Evolutionary conservation across 1,284 basidiomycete genomes (phyloP).

Genomic region (Ustilago esculenta): DNA sequence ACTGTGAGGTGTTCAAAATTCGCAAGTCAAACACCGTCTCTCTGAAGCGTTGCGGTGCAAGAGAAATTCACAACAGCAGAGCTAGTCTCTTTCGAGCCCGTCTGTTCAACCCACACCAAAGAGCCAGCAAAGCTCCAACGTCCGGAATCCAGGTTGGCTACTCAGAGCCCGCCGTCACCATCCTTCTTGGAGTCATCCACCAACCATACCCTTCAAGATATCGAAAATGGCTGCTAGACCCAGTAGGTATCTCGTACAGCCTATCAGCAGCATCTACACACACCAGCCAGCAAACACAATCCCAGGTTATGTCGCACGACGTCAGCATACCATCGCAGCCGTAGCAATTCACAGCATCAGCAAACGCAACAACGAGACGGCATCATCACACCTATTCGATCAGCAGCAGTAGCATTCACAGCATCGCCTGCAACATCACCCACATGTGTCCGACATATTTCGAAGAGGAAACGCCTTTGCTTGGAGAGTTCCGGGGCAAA

Average conservation of each 20-base stretch:
- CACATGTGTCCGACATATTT: too few species aligned
- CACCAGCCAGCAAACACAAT: not conserved
- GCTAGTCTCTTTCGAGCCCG: slow-evolving; percentile 4
- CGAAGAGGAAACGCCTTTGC: too few species aligned
- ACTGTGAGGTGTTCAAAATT: not conserved
- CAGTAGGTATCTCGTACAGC: slow-evolving; percentile 45
- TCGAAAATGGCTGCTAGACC: slow-evolving; percentile 61
- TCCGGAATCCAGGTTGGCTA: slow-evolving; percentile 19
- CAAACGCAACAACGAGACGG: too few species aligned
- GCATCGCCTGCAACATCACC: not conserved
- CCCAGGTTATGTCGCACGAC: too few species aligned
- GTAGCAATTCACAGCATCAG: too few species aligned
- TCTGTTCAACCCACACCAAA: slow-evolving; percentile 1
- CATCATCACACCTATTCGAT: too few species aligned
- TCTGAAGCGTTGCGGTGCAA: too few species aligned
- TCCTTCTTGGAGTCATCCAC: slow-evolving; percentile 50
- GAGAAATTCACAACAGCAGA: slow-evolving; percentile 12
- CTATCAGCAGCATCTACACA: slow-evolving; percentile 13
- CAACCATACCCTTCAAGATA: slow-evolving; percentile 55
- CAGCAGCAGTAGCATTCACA: too few species aligned
- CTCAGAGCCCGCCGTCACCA: slow-evolving; percentile 39
- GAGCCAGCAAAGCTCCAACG: not conserved
- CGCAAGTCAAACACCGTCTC: too few species aligned
- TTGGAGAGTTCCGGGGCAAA: too few species aligned
- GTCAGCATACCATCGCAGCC: slow-evolving; percentile 1